phyloP scores from a whole-genome alignment of 106 monocot genomes.

The Triglochin maritima region DNA sequence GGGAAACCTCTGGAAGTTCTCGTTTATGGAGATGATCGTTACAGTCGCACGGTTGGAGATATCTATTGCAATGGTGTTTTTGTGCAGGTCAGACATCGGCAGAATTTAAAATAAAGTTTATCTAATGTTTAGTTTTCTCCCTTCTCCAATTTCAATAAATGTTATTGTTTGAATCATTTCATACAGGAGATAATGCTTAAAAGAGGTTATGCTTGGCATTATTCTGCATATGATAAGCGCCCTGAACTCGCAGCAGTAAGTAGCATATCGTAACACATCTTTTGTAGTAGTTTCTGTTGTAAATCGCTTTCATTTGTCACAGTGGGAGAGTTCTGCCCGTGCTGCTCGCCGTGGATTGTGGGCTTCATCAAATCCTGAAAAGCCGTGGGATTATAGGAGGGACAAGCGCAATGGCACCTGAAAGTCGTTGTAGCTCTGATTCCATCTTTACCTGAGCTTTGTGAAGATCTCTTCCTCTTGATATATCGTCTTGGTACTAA shows the following conservation, averaged over 20 bases:
- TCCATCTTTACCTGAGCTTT: too few species aligned
- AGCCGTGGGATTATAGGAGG: slow-evolving; percentile 96
- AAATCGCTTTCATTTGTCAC: background rate
- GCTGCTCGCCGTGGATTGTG: slow-evolving; percentile 53
- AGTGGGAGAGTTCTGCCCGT: slow-evolving; percentile 88
- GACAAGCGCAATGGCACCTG: slow-evolving; percentile 36
- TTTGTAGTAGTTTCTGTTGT: too few species aligned
- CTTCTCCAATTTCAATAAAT: background rate
- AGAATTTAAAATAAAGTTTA: too few species aligned
- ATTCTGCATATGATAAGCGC: slow-evolving; percentile 63
- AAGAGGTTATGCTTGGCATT: slow-evolving; percentile 82
- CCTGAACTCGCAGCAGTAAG: slow-evolving; percentile 61
- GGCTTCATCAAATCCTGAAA: slow-evolving; percentile 62
- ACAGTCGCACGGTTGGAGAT: slow-evolving; percentile 77
- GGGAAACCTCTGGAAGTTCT: slow-evolving; percentile 51
- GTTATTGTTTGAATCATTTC: background rate
- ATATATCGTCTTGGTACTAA: too few species aligned
- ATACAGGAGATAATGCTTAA: slow-evolving; percentile 76
- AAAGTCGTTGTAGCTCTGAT: background rate
- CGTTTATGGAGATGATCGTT: slow-evolving; percentile 50
- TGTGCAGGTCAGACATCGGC: slow-evolving; percentile 51
- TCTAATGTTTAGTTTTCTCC: too few species aligned
- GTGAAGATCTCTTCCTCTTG: too few species aligned
- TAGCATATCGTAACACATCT: background rate
- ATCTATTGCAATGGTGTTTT: slow-evolving; percentile 54